These are phyloP conservation scores for Pyrus hybrid DNA, from an alignment of 331 rosid species.

Conservation along the genomic window DNA sequence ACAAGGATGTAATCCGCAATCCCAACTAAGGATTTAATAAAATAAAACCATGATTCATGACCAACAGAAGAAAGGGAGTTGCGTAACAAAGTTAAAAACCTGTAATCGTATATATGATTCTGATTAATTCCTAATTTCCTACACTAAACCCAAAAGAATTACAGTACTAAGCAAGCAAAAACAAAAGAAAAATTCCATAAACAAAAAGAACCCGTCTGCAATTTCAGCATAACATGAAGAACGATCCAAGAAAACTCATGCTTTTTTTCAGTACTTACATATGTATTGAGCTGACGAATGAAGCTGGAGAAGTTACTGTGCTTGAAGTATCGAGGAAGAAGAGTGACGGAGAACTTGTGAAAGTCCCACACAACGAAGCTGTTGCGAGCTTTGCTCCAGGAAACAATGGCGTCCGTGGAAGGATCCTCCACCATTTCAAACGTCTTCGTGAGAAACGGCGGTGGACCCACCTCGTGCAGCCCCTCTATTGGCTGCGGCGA, in stretches of 20 bases:
- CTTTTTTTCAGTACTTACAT: constrained; percentile 39
- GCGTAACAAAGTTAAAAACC: not conserved
- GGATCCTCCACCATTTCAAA: constrained; percentile 95
- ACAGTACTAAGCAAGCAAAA: too few relatives aligned
- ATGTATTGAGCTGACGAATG: constrained; percentile 94
- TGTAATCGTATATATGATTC: not conserved
- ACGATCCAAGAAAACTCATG: not conserved
- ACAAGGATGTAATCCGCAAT: not conserved
- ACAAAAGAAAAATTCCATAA: not conserved
- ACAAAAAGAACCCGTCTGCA: not conserved
- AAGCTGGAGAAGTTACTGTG: constrained; percentile 92
- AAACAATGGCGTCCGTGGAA: constrained; percentile 66
- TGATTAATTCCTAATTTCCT: not conserved
- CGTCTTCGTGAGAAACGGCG: constrained; percentile 89
- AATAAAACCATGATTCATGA: not conserved
- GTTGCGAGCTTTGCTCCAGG: constrained; percentile 84
- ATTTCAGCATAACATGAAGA: not conserved
- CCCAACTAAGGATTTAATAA: not conserved
- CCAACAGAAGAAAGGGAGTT: too few relatives aligned
- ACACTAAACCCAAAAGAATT: not conserved
- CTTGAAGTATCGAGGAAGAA: constrained; percentile 90
- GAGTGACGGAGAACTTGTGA: constrained; percentile 46
- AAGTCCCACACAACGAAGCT: constrained; percentile 95
- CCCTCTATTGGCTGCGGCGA: constrained; percentile 80
- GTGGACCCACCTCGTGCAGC: constrained; percentile 70